Evolutionary conservation across 306 rosid genomes (phyloP).

Genomic region (Betula pendula): DNA sequence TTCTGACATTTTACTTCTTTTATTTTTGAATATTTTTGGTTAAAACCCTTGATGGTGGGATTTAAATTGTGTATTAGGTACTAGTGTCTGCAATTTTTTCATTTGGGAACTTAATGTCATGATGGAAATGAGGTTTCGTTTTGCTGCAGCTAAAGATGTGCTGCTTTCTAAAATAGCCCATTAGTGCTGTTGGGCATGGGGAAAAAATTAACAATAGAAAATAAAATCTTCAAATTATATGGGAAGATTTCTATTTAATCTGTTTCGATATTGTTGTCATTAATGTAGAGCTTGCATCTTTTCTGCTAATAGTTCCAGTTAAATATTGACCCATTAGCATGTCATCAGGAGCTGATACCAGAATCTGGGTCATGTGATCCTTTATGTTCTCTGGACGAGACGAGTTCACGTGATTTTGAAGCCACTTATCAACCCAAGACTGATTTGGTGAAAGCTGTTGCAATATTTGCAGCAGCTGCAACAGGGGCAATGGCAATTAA

Average conservation of each 20-base stretch:
- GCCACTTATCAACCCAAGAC: slow-evolving; percentile 71
- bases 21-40: not conserved
- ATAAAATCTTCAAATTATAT: not conserved
- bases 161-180: not conserved
- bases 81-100: not conserved
- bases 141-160: not conserved
- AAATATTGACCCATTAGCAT: slow-evolving; percentile 28
- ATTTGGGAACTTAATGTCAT: not conserved
- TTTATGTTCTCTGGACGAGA: slow-evolving; percentile 74
- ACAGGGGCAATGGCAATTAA: slow-evolving; percentile 82
- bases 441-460: slow-evolving; percentile 81
- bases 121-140: slow-evolving; percentile 4
- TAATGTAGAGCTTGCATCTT: slow-evolving; percentile 13
- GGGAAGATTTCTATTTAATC: not conserved
- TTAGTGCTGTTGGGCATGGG: not conserved
- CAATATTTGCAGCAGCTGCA: slow-evolving; percentile 65
- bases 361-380: slow-evolving; percentile 77
- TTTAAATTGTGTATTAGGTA: not conserved
- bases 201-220: not conserved
- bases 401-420: slow-evolving; percentile 65
- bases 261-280: slow-evolving; percentile 8
- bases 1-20: not conserved
- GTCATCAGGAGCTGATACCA: slow-evolving; percentile 51
- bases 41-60: not conserved
- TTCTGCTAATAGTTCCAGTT: slow-evolving; percentile 20